Conservation (phyloP, 2,329 filamentous ascomycete species). For the Aspergillus floridensis region DNA sequence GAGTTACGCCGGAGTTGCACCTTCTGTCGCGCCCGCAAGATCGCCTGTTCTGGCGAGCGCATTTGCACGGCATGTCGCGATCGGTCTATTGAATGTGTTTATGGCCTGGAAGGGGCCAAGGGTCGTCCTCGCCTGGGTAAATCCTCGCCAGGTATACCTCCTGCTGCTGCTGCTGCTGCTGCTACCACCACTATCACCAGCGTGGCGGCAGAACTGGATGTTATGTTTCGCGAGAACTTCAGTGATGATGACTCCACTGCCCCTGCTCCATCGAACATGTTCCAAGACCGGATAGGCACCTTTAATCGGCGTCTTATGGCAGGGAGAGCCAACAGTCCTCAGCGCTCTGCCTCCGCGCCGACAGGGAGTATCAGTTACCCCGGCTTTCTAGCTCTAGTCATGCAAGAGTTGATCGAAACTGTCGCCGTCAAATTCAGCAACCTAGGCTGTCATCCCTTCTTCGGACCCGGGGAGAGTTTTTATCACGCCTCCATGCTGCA, state of each 20-base stretch:
- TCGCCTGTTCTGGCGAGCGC: slow-evolving; percentile 3
- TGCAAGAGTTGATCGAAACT: slow-evolving; percentile 2
- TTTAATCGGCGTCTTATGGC: not conserved
- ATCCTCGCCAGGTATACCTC: not conserved
- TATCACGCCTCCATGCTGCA: not conserved
- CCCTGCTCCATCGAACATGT: not conserved
- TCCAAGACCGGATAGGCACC: slow-evolving; percentile 1
- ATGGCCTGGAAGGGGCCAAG: not conserved
- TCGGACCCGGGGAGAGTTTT: not conserved
- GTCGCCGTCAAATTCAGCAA: not conserved
- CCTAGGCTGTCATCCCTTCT: not conserved
- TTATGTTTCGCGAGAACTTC: slow-evolving; percentile 6
- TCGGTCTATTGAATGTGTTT: slow-evolving; percentile 3
- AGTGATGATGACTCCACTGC: not conserved
- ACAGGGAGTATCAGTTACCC: not conserved
- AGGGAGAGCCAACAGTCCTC: not conserved
- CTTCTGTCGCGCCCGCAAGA: slow-evolving; percentile 6
- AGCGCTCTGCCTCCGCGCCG: not conserved
- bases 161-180: not conserved
- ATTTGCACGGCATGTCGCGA: slow-evolving; percentile 4
- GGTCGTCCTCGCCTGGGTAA: not conserved
- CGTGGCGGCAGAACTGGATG: not conserved
- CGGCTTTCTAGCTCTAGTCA: not conserved
- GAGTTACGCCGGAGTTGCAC: slow-evolving; percentile 3
- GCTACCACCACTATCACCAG: not conserved